Evolutionary conservation across 441 rosid genomes (phyloP), one percentile per base, ranked within the genome.

Genomic region (Lepidium campestre): DNA sequence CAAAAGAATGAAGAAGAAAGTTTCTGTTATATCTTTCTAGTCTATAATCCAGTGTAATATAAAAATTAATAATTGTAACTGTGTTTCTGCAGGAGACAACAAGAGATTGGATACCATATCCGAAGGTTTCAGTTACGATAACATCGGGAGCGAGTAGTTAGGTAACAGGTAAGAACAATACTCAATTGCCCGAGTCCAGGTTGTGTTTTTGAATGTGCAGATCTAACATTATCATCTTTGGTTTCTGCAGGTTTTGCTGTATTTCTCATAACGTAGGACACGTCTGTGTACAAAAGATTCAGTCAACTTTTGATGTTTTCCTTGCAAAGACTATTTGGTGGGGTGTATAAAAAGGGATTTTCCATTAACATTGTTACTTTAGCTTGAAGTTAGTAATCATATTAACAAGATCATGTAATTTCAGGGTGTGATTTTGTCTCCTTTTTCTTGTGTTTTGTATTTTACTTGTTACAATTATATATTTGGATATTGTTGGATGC

Each of bases 111-210:
- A 89, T 55, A 81, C 93, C 49, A 87, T 89, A 74, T 89, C 91
- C 22, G 96, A 94, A 86, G 90, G 96, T 61, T 74, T 87, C 78
- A 89, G 88, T 83, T 89, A 83, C 69, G 93, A 89, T 64, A 87
- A 83, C 75, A 80, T 85, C 65, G 87, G 90, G 73, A 87, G 89
- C 71, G 85, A 86, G 67, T 89, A 83, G 78, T 50, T 67, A 47
- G 61, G 32, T 36, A 53, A 55, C 25, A 74, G 48, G 60, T 74
- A 25, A 67, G 65, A 68, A 40, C 56, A 10, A 34, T 62, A 2
- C 48, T 65, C 27, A 37, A 61, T 29, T 60, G 8, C 14, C 37
- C 60, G 8, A 23, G 7, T 23, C 48, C 27, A 47, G 32, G 15
- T 27, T 17, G 18, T n/a, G 14, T 19, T 39, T 58, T 18, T 60